These are phyloP conservation scores for Leccinum obscurum DNA, from an alignment of 768 basidiomycete species.

Conservation along the genomic window DNA sequence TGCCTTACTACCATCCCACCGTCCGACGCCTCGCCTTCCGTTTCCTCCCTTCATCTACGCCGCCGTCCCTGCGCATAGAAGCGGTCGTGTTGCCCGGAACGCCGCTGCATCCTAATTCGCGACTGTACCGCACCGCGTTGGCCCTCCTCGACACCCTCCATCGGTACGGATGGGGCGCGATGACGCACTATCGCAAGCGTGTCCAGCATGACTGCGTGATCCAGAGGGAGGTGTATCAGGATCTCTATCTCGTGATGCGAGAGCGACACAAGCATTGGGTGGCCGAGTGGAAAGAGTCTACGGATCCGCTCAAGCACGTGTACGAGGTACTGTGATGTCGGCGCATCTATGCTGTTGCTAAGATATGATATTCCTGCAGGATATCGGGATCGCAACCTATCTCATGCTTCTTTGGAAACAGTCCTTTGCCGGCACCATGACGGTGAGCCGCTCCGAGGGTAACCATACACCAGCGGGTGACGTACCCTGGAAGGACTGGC, in stretches of 20 bases:
- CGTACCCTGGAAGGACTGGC: constrained; percentile 69
- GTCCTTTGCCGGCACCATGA: constrained; percentile 42
- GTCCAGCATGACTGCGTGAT: constrained; percentile 81
- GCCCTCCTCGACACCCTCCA: constrained; percentile 80
- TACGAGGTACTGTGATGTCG: constrained; percentile 60
- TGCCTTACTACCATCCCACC: constrained; percentile 92
- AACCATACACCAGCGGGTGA: neutral
- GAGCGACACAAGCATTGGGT: constrained; percentile 80
- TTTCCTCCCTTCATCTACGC: constrained; percentile 44
- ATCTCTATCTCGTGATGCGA: constrained; percentile 85
- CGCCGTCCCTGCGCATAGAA: constrained; percentile 24
- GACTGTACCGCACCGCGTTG: constrained; percentile 80
- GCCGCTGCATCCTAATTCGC: constrained; percentile 51
- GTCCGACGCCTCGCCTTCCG: constrained; percentile 81
- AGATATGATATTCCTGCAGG: constrained; percentile 43
- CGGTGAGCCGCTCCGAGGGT: neutral
- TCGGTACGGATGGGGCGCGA: constrained; percentile 85
- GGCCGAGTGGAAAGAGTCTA: constrained; percentile 74
- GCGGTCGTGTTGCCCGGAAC: constrained; percentile 41
- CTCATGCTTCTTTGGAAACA: constrained; percentile 90
- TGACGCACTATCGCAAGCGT: constrained; percentile 84
- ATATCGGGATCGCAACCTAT: constrained; percentile 93
- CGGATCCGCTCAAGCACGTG: constrained; percentile 88
- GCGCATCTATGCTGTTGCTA: neutral
- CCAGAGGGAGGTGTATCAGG: constrained; percentile 78